Evolutionary conservation across 192 early-diverging fungal genomes (phyloP).

Genomic region (Coemansia sp.): DNA sequence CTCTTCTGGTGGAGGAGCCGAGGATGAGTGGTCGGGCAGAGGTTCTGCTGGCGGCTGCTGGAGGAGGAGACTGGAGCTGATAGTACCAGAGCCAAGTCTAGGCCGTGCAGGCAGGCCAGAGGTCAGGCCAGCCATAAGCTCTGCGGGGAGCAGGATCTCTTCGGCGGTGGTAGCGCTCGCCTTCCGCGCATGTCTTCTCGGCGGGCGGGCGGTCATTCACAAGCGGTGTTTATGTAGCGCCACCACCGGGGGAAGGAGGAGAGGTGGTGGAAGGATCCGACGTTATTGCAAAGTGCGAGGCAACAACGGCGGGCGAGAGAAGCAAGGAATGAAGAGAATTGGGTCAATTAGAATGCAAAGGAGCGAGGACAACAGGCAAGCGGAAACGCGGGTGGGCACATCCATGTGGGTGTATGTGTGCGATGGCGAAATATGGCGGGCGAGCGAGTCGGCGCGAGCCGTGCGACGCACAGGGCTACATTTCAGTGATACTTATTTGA

Average conservation of each 20-base stretch:
- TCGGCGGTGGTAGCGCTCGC: constrained; percentile 54
- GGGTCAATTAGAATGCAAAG: no score
- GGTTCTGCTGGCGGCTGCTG: not conserved
- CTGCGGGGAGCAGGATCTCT: constrained; percentile 50
- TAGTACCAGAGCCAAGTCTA: not conserved
- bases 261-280: not conserved
- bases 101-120: constrained; percentile 25
- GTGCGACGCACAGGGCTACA: no score
- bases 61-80: no score
- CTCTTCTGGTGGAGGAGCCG: no score
- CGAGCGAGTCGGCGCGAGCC: no score
- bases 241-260: not conserved
- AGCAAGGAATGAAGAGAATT: not conserved
- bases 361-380: no score
- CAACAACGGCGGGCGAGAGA: no score
- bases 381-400: not conserved
- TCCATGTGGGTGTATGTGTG: no score
- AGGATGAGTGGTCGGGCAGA: not conserved
- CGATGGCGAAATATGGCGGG: no score
- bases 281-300: no score
- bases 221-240: not conserved
- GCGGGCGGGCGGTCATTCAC: constrained; percentile 38
- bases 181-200: constrained; percentile 48
- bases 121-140: constrained; percentile 52
- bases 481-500: no score